Percentiles rank a stretch among this genome's conserved stretches.
Conservation (phyloP, 495 filamentous ascomycete genomes). For the Hypoxylon fuscum region DNA sequence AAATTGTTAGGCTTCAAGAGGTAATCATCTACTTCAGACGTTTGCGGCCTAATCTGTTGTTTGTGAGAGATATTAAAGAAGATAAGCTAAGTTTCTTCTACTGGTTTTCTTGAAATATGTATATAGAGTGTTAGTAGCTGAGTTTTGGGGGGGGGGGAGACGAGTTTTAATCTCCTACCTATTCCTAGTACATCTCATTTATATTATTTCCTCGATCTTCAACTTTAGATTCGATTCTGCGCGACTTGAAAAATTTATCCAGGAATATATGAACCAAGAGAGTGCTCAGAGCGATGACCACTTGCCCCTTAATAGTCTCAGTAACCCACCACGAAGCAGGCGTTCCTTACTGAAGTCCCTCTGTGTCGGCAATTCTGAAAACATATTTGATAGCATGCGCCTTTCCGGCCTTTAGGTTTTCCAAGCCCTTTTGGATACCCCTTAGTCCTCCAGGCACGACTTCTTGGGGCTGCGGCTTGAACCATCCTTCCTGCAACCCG, state of each 20-base stretch:
- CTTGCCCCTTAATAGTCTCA: too few relatives aligned
- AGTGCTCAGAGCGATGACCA: too few relatives aligned
- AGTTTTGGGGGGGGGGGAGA: too few relatives aligned
- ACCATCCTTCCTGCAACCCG: conserved; percentile 67
- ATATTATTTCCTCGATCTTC: too few relatives aligned
- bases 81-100: background rate
- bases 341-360: conserved; percentile 37
- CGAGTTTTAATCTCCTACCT: too few relatives aligned
- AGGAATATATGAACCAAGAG: too few relatives aligned
- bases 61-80: background rate
- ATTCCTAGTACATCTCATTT: too few relatives aligned
- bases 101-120: too few relatives aligned
- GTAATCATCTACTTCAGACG: background rate
- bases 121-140: too few relatives aligned
- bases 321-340: background rate
- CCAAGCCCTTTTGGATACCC: conserved; percentile 65
- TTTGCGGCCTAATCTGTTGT: background rate
- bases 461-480: conserved; percentile 67
- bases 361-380: conserved; percentile 71
- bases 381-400: conserved; percentile 76
- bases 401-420: conserved; percentile 67
- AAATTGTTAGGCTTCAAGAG: background rate
- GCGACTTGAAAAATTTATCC: too few relatives aligned
- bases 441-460: conserved; percentile 68
- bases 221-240: too few relatives aligned